A percentile compares a stretch with the other conserved stretches of the same genome.
These are phyloP conservation scores for Salix purpurea DNA, from an alignment of 345 rosid genomes.

Conservation along the genomic window DNA sequence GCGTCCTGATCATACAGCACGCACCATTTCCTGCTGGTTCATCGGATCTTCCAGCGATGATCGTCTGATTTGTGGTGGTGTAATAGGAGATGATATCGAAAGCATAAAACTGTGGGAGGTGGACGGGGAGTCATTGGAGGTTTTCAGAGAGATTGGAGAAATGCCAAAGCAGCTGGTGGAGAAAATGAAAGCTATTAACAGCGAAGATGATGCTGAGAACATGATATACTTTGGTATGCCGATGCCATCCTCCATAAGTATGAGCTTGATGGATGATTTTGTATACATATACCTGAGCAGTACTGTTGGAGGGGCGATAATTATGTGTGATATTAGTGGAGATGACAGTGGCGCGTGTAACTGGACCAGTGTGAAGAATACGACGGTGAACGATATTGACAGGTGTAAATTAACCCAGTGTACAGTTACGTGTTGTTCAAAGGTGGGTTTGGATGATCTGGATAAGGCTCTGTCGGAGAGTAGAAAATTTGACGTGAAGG, in stretches of 20 bases:
- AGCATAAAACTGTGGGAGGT: slow-evolving; percentile 55
- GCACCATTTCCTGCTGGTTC: slow-evolving; percentile 19
- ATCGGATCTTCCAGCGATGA: slow-evolving; percentile 27
- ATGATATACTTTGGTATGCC: slow-evolving; percentile 7
- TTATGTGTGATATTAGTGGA: slow-evolving; percentile 41
- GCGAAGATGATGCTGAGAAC: not conserved
- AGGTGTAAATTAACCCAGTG: slow-evolving; percentile 15
- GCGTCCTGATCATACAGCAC: slow-evolving; percentile 27
- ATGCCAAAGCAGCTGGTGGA: slow-evolving; percentile 45
- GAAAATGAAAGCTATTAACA: slow-evolving; percentile 24
- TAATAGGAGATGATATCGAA: slow-evolving; percentile 29
- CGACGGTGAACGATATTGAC: slow-evolving; percentile 15
- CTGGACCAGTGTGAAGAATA: slow-evolving; percentile 44
- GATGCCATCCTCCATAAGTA: slow-evolving; percentile 27
- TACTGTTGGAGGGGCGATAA: slow-evolving; percentile 21
- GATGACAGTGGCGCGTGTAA: slow-evolving; percentile 13
- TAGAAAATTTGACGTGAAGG: slow-evolving; percentile 11
- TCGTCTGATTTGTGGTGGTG: slow-evolving; percentile 46
- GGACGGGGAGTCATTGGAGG: slow-evolving; percentile 18
- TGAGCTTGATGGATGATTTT: slow-evolving; percentile 32
- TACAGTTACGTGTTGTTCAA: slow-evolving; percentile 38
- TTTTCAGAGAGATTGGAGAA: slow-evolving; percentile 37
- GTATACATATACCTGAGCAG: slow-evolving; percentile 29
- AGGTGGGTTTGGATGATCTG: slow-evolving; percentile 48
- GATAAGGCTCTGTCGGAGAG: slow-evolving; percentile 30